Conservation (phyloP, 163 green algal species). For the Trebouxiophyceae sp. region DNA sequence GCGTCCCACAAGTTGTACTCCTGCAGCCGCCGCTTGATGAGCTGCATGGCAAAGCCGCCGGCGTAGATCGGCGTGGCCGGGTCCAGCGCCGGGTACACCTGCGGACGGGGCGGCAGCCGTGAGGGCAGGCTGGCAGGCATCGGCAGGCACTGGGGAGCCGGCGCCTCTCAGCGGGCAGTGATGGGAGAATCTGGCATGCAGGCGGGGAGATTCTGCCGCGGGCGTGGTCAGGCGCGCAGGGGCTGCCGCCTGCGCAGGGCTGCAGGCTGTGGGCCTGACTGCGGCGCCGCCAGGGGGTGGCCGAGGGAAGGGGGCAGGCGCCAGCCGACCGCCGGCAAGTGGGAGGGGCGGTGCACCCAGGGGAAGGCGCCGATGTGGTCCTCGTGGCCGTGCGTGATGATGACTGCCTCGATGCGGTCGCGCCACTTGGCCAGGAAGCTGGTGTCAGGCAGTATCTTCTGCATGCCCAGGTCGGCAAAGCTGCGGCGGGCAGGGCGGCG, state of each 20-base stretch:
- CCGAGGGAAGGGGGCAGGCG: no score
- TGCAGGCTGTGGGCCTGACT: no score
- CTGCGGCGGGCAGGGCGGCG: constrained; percentile 55
- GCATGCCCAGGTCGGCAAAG: constrained; percentile 91
- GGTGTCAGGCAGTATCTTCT: constrained; percentile 96
- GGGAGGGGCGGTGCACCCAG: constrained; percentile 79
- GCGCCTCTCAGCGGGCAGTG: no score
- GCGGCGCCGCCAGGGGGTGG: no score
- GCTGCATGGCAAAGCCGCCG: constrained; percentile 85
- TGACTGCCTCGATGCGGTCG: constrained; percentile 95
- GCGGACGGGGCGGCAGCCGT: no score
- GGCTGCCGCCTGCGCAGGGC: no score
- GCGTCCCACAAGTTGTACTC: constrained; percentile 91
- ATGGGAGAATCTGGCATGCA: no score
- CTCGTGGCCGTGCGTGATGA: constrained; percentile 98
- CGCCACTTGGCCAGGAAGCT: constrained; percentile 89
- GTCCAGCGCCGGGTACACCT: constrained; percentile 89
- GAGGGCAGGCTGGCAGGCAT: no score
- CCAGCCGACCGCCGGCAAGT: no score
- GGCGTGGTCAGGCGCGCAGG: no score
- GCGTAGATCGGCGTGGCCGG: constrained; percentile 89
- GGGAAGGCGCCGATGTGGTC: constrained; percentile 98
- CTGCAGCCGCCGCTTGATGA: constrained; percentile 69
- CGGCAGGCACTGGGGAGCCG: no score
- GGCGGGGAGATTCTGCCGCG: no score